Conservation (phyloP, 2,329 filamentous ascomycete species). For the Diatrype stigma region DNA sequence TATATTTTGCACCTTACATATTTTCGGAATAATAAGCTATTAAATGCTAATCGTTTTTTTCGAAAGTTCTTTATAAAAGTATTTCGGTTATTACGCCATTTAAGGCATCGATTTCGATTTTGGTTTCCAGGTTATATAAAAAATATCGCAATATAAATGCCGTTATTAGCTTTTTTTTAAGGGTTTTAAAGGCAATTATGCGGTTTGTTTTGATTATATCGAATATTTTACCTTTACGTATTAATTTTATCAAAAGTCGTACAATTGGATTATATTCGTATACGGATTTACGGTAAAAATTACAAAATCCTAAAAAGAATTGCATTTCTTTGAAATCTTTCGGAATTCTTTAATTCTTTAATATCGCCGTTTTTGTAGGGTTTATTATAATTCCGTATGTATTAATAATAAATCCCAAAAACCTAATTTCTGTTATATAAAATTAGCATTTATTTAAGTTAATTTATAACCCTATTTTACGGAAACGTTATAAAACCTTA, state of each 20-base stretch:
- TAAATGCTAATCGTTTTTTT: neutral
- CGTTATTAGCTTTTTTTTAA: neutral
- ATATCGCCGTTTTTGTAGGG: neutral
- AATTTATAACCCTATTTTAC: neutral
- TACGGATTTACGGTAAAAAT: conserved; percentile 2
- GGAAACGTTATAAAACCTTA: neutral
- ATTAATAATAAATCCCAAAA: neutral
- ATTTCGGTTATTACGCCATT: neutral
- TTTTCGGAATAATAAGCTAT: neutral
- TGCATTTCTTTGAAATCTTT: conserved; percentile 1
- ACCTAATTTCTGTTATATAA: conserved; percentile 1
- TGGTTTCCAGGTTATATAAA: neutral
- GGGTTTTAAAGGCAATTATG: neutral
- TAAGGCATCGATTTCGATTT: neutral
- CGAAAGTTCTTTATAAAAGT: neutral
- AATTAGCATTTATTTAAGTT: conserved; percentile 2
- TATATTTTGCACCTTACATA: neutral
- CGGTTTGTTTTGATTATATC: neutral
- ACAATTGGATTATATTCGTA: neutral
- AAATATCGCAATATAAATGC: neutral
- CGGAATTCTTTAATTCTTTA: neutral
- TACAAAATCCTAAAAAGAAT: conserved; percentile 2
- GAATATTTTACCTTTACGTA: neutral
- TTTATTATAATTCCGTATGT: neutral
- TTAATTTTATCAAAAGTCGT: conserved; percentile 1